Evolutionary conservation across 768 basidiomycete species (phyloP), one percentile per base, ranked within the genome.

Genomic region (Lepiota venenata): DNA sequence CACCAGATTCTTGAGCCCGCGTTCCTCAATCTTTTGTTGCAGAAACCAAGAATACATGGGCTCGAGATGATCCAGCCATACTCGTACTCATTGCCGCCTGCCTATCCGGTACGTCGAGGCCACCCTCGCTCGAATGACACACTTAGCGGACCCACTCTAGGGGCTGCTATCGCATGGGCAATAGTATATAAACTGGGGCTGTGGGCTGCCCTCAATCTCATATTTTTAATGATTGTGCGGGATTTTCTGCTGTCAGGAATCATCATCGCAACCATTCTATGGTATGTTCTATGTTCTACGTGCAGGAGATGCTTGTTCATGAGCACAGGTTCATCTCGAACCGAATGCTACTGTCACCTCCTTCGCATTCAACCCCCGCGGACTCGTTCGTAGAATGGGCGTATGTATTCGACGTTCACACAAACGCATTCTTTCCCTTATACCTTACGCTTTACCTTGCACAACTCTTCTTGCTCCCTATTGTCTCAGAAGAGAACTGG

Each of bases 21-120:
- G 41, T 39, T 55, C 14, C 39, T 52, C 21, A 36, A 49, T 56
- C 38, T 40, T n/a, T 41, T 9, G 37, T 29, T 39, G 14, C 71
- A 91, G 93, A 98, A 76, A 98, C 95, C 16, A 98, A 97, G 78
- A 97, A 98, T 68, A 93, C 90, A 14, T 98, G 95, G 95, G 93
- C 95, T 16, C 78, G 96, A 68, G 96, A 98, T 69, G 96, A 98
- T 66, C 96, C 96, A 18, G 96, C 96, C 22, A 93, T 97, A 59
- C 79, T 98, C 22, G 79, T 98, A 25, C 81, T 98, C 46, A 85
- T 98, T 41, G 80, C 82, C 46, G 87, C 81, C 41, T 93, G 86
- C 67, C 80, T 95, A 18, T 78, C 76, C 49, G 84, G 93, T 93
- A 59, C 49, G 79, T 71, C 11, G 4, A 16, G 21, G 20, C n/a